A percentile compares a stretch with the other conserved stretches of the same genome.
Conservation (phyloP, 129 eudicot genomes). For the Artemisia annua region DNA sequence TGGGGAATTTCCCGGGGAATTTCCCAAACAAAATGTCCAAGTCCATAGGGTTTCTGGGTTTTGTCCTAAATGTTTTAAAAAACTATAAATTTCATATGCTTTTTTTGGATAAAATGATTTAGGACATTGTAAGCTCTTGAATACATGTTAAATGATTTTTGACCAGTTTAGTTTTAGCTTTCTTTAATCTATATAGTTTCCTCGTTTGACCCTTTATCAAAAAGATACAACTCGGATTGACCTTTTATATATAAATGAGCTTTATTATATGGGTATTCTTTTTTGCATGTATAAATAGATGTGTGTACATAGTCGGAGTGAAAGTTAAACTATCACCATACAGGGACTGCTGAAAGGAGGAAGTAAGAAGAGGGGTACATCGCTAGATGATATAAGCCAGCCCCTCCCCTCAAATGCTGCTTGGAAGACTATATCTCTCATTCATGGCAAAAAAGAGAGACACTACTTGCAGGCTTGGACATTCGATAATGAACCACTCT, state of each 20-base stretch:
- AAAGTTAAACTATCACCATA: constrained; percentile 8
- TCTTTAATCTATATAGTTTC: neutral
- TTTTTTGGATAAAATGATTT: constrained; percentile 2
- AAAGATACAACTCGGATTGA: constrained; percentile 3
- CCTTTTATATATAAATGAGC: neutral
- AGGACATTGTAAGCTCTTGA: neutral
- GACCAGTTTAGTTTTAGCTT: neutral
- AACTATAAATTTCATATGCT: neutral
- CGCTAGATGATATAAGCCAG: constrained; percentile 61
- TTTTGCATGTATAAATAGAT: neutral
- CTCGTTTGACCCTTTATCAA: neutral
- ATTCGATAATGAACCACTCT: constrained; percentile 71
- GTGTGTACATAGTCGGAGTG: constrained; percentile 11
- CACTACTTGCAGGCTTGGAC: constrained; percentile 74
- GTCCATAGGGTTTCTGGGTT: no score
- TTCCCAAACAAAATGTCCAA: no score
- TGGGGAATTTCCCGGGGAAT: no score
- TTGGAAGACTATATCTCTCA: constrained; percentile 59
- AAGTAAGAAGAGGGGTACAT: constrained; percentile 76
- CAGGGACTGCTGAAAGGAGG: constrained; percentile 92
- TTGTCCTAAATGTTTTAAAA: no score
- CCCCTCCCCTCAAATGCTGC: constrained; percentile 71
- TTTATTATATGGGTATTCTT: neutral
- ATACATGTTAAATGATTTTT: neutral
- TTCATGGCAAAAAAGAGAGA: constrained; percentile 54